Evolutionary conservation across 176 grass and related monocot species (phyloP).

Genomic region (Poa annua): DNA sequence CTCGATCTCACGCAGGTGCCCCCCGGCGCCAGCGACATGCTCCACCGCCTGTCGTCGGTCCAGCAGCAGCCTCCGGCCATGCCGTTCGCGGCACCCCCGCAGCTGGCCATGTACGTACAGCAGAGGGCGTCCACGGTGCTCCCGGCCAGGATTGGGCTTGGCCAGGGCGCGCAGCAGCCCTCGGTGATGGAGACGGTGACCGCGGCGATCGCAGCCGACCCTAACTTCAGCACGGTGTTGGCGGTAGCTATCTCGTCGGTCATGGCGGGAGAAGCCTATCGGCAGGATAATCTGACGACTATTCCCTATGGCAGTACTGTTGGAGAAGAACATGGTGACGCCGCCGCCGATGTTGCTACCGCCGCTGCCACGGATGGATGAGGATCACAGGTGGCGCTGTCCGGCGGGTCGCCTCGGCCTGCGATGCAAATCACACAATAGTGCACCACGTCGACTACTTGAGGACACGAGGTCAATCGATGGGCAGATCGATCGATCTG

Average conservation of each 20-base stretch:
- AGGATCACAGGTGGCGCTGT: background rate
- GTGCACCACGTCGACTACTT: conserved; percentile 50
- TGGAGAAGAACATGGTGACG: conserved; percentile 29
- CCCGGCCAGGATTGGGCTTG: background rate
- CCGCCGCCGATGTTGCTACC: background rate
- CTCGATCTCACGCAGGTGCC: conserved; percentile 75
- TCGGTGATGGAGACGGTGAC: conserved; percentile 67
- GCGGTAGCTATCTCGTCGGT: conserved; percentile 77
- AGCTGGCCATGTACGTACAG: conserved; percentile 51
- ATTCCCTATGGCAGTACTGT: conserved; percentile 27
- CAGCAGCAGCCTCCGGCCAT: background rate
- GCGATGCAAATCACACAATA: conserved; percentile 29
- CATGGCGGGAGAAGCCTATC: conserved; percentile 48
- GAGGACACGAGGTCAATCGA: background rate
- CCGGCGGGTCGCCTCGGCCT: conserved; percentile 9
- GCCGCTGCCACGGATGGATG: background rate
- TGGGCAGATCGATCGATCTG: background rate
- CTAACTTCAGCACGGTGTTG: conserved; percentile 77
- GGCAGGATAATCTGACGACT: conserved; percentile 33
- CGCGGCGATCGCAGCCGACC: conserved; percentile 70
- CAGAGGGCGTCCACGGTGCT: conserved; percentile 25
- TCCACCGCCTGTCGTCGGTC: conserved; percentile 27
- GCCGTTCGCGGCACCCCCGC: conserved; percentile 32
- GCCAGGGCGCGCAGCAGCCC: conserved; percentile 33
- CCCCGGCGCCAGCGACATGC: background rate